phyloP scores from a whole-genome alignment of 345 rosid genomes.

The Ceriops zippeliana region DNA sequence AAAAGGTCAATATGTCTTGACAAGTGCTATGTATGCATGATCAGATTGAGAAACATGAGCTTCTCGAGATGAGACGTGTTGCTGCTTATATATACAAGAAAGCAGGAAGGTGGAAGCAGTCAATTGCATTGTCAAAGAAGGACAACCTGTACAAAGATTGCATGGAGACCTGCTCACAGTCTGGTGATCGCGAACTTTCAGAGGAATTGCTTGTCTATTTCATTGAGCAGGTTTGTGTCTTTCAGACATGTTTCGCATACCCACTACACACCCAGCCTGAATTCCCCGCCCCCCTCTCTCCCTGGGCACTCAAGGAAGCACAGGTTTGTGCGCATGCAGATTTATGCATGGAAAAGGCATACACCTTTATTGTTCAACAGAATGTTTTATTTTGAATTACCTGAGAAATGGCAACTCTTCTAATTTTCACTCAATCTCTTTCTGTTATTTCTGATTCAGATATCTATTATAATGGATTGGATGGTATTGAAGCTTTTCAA shows the following conservation, averaged over 20 bases:
- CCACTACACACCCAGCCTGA: no score
- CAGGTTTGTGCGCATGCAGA: no score
- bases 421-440: no score
- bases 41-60: conserved; percentile 97
- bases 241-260: no score
- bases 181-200: conserved; percentile 90
- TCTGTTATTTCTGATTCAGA: no score
- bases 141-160: conserved; percentile 88
- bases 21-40: background rate
- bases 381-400: no score
- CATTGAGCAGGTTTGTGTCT: conserved; percentile 68
- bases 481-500: no score
- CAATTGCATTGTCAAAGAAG: conserved; percentile 92
- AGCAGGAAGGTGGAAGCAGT: conserved; percentile 97
- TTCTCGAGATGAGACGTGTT: conserved; percentile 95
- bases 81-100: conserved; percentile 96
- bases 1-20: background rate
- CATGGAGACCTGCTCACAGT: conserved; percentile 96
- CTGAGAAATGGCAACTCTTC: no score
- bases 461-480: no score
- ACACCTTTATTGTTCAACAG: background rate
- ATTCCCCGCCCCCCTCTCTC: no score
- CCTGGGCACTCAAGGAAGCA: no score
- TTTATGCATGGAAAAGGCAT: no score
- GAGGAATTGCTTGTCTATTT: conserved; percentile 91